Conservation (phyloP, 345 rosid genomes). For the Rhodamnia argentea region DNA sequence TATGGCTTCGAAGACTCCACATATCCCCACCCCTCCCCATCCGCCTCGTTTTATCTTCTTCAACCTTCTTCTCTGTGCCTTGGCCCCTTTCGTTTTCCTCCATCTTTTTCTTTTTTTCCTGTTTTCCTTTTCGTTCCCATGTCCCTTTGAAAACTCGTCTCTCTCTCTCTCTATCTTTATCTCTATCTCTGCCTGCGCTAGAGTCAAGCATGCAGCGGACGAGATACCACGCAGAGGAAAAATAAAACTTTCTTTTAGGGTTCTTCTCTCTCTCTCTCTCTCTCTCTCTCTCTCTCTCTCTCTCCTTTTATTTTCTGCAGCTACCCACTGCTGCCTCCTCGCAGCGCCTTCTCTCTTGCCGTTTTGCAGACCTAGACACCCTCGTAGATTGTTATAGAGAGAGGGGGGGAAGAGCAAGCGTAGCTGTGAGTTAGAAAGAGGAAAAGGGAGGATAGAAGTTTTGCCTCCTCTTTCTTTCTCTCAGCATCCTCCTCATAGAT, state of each 20-base stretch:
- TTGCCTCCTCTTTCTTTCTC: background rate
- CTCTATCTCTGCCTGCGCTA: background rate
- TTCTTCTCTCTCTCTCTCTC: background rate
- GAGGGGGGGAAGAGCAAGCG: background rate
- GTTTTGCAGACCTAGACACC: background rate
- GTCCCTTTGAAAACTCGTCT: background rate
- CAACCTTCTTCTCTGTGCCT: constrained; percentile 3
- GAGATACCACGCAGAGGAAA: constrained; percentile 14
- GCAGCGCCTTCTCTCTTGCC: background rate
- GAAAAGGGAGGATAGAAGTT: background rate
- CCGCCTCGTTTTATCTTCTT: constrained; percentile 19
- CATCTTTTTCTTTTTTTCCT: background rate
- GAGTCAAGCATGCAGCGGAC: constrained; percentile 24
- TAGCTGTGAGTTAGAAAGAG: background rate
- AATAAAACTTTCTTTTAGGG: background rate
- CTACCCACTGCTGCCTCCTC: background rate
- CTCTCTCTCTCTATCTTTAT: background rate
- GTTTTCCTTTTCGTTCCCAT: no score
- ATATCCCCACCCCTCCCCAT: constrained; percentile 2
- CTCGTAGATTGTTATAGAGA: background rate
- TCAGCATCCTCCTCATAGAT: background rate
- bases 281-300: no score
- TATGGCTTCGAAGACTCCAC: constrained; percentile 83
- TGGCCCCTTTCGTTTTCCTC: background rate
- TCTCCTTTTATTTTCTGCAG: background rate